phyloP scores from a whole-genome alignment of 1,139 yeast genomes.

The Geotrichum bryndzae region DNA sequence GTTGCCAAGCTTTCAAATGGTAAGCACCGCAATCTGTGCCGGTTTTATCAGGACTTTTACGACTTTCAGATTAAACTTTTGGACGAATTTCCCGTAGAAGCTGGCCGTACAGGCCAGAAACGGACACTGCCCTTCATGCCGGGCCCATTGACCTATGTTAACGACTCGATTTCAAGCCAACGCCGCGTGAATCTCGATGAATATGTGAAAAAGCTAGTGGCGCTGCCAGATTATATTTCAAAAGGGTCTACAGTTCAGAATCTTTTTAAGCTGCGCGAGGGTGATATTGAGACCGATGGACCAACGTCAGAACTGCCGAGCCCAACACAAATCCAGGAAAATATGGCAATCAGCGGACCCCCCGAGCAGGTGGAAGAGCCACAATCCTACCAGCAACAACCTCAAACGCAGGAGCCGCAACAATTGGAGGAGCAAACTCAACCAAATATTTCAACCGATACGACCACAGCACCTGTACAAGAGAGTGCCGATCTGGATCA shows the following conservation, averaged over 20 bases:
- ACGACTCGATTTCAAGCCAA: constrained; percentile 82
- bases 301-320: constrained; percentile 40
- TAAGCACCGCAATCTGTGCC: constrained; percentile 61
- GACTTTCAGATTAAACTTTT: constrained; percentile 83
- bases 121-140: constrained; percentile 92
- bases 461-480: background rate
- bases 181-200: constrained; percentile 80
- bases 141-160: constrained; percentile 90
- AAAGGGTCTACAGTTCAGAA: constrained; percentile 57
- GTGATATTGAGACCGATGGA: constrained; percentile 48
- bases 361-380: background rate
- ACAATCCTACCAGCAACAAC: constrained; percentile 3
- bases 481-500: background rate
- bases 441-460: background rate
- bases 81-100: constrained; percentile 85
- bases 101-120: constrained; percentile 74
- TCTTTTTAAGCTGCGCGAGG: constrained; percentile 64
- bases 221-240: constrained; percentile 72
- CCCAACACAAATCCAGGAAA: constrained; percentile 28
- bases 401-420: background rate
- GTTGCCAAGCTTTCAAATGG: constrained; percentile 67
- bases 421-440: background rate
- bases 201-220: constrained; percentile 68
- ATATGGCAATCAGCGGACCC: background rate
- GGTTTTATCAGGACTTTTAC: constrained; percentile 93